Conservation (phyloP, 179 eudicot genomes). For the Actinidia arguta region DNA sequence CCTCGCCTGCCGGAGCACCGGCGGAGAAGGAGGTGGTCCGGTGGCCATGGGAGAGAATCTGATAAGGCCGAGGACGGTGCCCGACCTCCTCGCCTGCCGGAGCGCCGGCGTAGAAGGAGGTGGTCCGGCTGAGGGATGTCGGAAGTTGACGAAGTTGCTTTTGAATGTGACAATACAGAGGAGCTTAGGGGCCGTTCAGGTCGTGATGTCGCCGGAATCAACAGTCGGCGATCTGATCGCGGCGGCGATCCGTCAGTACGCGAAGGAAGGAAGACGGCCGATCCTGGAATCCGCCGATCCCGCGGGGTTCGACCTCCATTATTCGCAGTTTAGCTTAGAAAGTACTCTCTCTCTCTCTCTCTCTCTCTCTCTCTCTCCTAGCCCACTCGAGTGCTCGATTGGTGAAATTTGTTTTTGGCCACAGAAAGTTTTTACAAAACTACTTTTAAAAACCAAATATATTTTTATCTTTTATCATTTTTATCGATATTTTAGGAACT, state of each 20-base stretch:
- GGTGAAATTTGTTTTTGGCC: no score
- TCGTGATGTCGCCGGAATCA: conserved; percentile 63
- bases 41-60: conserved; percentile 12
- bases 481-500: no score
- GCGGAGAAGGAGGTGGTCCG: neutral
- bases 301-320: conserved; percentile 67
- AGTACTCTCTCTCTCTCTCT: conserved; percentile 41
- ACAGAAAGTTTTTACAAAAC: no score
- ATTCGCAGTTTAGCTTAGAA: conserved; percentile 80
- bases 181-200: conserved; percentile 65
- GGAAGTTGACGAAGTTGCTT: conserved; percentile 61
- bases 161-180: conserved; percentile 72
- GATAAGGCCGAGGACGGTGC: conserved; percentile 53
- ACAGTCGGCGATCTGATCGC: conserved; percentile 57
- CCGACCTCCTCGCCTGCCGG: conserved; percentile 38
- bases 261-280: conserved; percentile 65
- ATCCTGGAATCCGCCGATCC: conserved; percentile 31
- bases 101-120: neutral
- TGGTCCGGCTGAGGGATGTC: neutral
- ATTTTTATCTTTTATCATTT: no score
- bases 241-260: conserved; percentile 56
- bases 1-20: conserved; percentile 17
- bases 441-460: no score
- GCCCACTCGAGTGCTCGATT: no score
- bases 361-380: no score